Conservation (phyloP, 345 rosid genomes). For the Euphorbia lathyris region DNA sequence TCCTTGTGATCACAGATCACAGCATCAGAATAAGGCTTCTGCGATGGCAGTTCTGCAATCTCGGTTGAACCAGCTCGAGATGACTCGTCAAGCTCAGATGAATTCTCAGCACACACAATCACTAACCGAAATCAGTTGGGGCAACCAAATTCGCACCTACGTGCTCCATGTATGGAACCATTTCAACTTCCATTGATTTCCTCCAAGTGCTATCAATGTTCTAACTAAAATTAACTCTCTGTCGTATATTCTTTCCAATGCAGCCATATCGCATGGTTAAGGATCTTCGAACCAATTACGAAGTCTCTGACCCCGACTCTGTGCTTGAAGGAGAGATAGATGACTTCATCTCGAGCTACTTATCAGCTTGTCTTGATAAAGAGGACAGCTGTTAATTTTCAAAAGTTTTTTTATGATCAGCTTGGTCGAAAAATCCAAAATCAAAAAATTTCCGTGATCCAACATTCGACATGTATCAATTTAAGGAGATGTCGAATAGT, state of each 20-base stretch:
- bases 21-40: slow-evolving; percentile 87
- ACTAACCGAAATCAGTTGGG: slow-evolving; percentile 88
- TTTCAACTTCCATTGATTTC: slow-evolving; percentile 7
- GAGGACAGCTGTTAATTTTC: slow-evolving; percentile 30
- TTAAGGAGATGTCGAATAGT: background rate
- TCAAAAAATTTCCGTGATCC: background rate
- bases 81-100: slow-evolving; percentile 85
- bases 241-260: slow-evolving; percentile 7
- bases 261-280: slow-evolving; percentile 96
- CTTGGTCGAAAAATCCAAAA: background rate
- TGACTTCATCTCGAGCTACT: slow-evolving; percentile 74
- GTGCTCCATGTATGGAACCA: slow-evolving; percentile 74
- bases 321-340: slow-evolving; percentile 89
- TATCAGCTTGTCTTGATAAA: slow-evolving; percentile 69
- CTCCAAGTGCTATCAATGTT: background rate
- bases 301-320: slow-evolving; percentile 85
- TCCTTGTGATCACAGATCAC: slow-evolving; percentile 46
- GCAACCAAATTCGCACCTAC: slow-evolving; percentile 84
- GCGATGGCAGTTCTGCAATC: slow-evolving; percentile 97
- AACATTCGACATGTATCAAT: background rate
- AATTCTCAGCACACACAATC: slow-evolving; percentile 91
- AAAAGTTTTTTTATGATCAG: background rate
- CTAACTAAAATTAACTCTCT: background rate
- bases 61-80: slow-evolving; percentile 85
- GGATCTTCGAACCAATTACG: slow-evolving; percentile 87